Base-by-base conservation (phyloP, 1,284 basidiomycete genomes). In the Cerrena zonata region DNA sequence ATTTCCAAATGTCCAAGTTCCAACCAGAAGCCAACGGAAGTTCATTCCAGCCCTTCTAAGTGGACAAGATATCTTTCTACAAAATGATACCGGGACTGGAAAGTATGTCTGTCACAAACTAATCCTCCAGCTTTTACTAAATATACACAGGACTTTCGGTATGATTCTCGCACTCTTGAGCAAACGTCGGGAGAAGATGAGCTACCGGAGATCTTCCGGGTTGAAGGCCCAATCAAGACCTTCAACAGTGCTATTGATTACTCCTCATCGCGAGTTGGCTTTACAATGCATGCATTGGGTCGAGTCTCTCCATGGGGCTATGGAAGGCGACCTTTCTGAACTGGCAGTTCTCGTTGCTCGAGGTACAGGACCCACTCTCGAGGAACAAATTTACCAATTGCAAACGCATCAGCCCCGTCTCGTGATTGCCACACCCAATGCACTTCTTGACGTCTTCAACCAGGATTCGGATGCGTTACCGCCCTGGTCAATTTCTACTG, bases 261-360 rank as follows among this genome's bases (percentile, higher is more conserved):
- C 89, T 3, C 88, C 88, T 4, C 88, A 90, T 61, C 73, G 79
- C 27, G 86, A 89, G 60, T 69, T 90, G 53, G 87, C 81, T 2
- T 76, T 77, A 58, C 88, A 90, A 64, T 74, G 82, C 46, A 65
- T 76, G 45, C 71, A 80, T 49, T 90, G 88, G 87, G 77, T 86
- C 44, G 68, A 82, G 53, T 70, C 72, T 46, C 73, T 87, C 52
- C 66, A 75, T 36, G 56, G 63, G 15, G 60, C 64, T 5, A 56
- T 66, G 59, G 56, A 61, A 62, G 10, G 47, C 52, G 30, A 50
- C 61, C 64, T 54, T 57, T 67, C 66, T 4, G 69, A 71, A 2
- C 65, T 84, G 30, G 78, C 72, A 0, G 83, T 87, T 57, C 75
- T 84, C n/a, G 65, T 88, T 22, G 74, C 82, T 26, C 79, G 85